Base-by-base conservation (phyloP, 2,329 filamentous ascomycete species). In the Fusarium sp. region DNA sequence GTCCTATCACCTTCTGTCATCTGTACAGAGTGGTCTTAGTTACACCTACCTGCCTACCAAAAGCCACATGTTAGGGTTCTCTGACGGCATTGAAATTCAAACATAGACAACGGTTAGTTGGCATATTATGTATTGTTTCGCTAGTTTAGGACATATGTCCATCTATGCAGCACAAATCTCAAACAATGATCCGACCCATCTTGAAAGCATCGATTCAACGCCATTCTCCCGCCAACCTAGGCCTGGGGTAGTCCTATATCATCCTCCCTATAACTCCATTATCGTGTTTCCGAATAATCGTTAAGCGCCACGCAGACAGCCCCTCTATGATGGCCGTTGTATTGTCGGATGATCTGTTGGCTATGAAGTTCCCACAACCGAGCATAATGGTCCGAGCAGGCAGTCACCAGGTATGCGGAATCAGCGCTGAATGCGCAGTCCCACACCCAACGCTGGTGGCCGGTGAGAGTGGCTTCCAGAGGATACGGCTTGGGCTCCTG, bases 361-460 rank as follows among this genome's bases (percentile, higher is more conserved):
- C 91, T 94, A 68, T 87, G 84, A 68, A 98, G 84, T 83, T 98
- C 94, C 94, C 94, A 98, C 58, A 98, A 82, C 20, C 94, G 87
- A 4, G 94, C 94, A 77, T 97, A 98, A 79, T 98, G 94, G 77
- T 98, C 94, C 41, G 92, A 95, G 78, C 93, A 97, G 8, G 94
- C 94, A 1, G 94, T 98, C 15, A 98, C 94, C 9, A 98, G 84
- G 76, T 98, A 98, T 1, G 94, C 94, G 33, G 91, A 94, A 78
- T 98, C 94, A 26, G 94, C 94, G 66, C 92, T 95, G 81, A 98
- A 98, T 2, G 94, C 94, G 76, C 94, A 98, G 79, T 98, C 94
- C 94, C 94, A 98, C 2, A 98, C 94, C 94, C 94, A 98, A 55
- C 94, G 90, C 81, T 98, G 94, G 80, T 98, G 94, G 56, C 92